Evolutionary conservation across 345 rosid species (phyloP).

Genomic region (Dimocarpus longan): DNA sequence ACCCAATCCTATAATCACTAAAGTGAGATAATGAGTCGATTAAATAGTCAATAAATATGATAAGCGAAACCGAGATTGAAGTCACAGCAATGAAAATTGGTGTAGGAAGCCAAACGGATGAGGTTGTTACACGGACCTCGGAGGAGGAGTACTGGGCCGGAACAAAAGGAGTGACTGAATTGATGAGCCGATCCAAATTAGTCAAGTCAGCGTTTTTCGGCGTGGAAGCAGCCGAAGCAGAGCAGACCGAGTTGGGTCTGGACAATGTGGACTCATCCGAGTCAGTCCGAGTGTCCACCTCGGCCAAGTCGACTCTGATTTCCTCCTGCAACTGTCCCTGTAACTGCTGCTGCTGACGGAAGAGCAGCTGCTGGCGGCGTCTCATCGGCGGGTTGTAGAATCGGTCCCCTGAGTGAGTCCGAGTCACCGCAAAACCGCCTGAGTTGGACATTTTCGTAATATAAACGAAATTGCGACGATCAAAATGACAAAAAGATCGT

Average conservation of each 20-base stretch:
- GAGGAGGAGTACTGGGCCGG: constrained; percentile 34
- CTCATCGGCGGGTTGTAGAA: constrained; percentile 49
- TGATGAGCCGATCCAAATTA: constrained; percentile 61
- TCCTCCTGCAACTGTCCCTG: constrained; percentile 29
- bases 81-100: not conserved
- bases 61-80: not conserved
- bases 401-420: constrained; percentile 38
- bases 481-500: not conserved
- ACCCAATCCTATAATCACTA: not conserved
- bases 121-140: constrained; percentile 35
- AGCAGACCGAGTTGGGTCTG: constrained; percentile 33
- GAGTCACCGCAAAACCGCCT: constrained; percentile 39
- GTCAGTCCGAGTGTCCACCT: constrained; percentile 27
- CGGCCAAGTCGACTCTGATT: constrained; percentile 18
- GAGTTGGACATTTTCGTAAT: constrained; percentile 37
- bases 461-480: not conserved
- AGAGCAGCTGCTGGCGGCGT: constrained; percentile 35
- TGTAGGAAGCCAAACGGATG: constrained; percentile 11
- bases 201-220: constrained; percentile 20
- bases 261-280: constrained; percentile 45
- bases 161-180: constrained; percentile 54
- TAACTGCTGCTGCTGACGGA: constrained; percentile 33
- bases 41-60: not conserved
- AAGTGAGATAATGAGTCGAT: not conserved
- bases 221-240: constrained; percentile 14